Conservation (phyloP, 2,329 filamentous ascomycete genomes). For the Biscogniauxia sp. region DNA sequence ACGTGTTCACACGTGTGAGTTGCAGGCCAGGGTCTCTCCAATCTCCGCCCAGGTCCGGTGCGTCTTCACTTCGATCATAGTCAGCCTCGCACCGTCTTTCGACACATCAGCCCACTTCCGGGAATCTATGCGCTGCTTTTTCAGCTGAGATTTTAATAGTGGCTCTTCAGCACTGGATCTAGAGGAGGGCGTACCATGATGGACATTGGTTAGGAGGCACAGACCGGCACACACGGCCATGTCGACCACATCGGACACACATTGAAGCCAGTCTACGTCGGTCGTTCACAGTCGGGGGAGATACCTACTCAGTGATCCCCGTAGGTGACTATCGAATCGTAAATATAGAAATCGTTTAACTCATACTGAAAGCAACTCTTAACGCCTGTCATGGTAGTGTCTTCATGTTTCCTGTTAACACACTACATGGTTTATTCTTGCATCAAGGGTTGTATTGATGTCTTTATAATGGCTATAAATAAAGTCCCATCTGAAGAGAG, state of each 20-base stretch:
- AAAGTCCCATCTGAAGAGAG: no score
- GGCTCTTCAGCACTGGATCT: no score
- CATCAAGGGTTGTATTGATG: no score
- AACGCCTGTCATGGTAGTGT: no score
- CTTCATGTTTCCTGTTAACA: no score
- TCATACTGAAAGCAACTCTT: no score
- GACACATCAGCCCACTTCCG: constrained; percentile 58
- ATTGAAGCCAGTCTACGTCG: constrained; percentile 52
- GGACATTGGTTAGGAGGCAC: constrained; percentile 55
- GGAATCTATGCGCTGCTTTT: constrained; percentile 38
- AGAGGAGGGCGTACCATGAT: constrained; percentile 40
- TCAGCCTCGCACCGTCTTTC: constrained; percentile 42
- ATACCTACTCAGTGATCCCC: constrained; percentile 52
- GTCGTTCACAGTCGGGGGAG: constrained; percentile 54
- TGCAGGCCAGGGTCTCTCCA: constrained; percentile 51
- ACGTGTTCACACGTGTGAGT: constrained; percentile 49
- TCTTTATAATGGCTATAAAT: no score
- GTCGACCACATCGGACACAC: constrained; percentile 57
- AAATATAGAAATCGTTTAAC: no score
- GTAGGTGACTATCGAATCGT: constrained; percentile 47
- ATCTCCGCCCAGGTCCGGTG: constrained; percentile 58
- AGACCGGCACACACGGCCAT: constrained; percentile 50
- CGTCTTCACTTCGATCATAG: constrained; percentile 55
- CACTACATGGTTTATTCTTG: no score
- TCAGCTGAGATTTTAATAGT: not conserved